These are phyloP conservation scores for Rhizodiscina lignyota DNA, from an alignment of 495 filamentous ascomycete species.

Conservation along the genomic window DNA sequence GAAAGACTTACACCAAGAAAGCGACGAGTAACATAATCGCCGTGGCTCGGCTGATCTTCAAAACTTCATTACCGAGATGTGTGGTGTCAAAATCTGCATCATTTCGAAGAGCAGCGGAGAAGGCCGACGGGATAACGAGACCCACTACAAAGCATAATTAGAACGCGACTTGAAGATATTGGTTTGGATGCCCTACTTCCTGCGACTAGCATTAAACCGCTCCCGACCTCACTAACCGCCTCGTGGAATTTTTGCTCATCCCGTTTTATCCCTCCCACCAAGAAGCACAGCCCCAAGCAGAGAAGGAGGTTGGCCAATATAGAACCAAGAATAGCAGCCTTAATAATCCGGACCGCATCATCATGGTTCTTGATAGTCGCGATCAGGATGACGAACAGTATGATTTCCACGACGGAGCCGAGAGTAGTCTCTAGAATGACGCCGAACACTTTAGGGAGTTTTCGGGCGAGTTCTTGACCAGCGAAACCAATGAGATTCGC, in stretches of 20 bases:
- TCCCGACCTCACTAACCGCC: constrained; percentile 65
- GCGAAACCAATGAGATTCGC: constrained; percentile 82
- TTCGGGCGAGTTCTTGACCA: constrained; percentile 62
- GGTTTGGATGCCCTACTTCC: constrained; percentile 11
- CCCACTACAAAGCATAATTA: constrained; percentile 30
- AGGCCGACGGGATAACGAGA: constrained; percentile 69
- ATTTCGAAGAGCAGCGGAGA: constrained; percentile 40
- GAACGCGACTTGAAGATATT: not conserved
- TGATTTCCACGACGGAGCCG: constrained; percentile 63
- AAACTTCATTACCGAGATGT: constrained; percentile 28
- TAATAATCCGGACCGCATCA: constrained; percentile 45
- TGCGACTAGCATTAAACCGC: constrained; percentile 64
- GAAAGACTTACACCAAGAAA: constrained; percentile 37
- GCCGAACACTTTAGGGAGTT: constrained; percentile 61
- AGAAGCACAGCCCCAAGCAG: constrained; percentile 64
- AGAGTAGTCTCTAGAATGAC: constrained; percentile 63
- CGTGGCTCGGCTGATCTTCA: constrained; percentile 58
- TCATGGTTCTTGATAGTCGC: constrained; percentile 28
- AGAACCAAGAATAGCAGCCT: constrained; percentile 67
- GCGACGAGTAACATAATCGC: constrained; percentile 65
- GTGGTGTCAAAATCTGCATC: constrained; percentile 20
- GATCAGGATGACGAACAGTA: constrained; percentile 66
- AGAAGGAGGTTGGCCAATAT: constrained; percentile 57
- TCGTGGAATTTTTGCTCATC: constrained; percentile 55
- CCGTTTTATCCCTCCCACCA: constrained; percentile 52